Base-by-base conservation (phyloP, 2,329 filamentous ascomycete species). In the Aspergillus pseudoterreus region DNA sequence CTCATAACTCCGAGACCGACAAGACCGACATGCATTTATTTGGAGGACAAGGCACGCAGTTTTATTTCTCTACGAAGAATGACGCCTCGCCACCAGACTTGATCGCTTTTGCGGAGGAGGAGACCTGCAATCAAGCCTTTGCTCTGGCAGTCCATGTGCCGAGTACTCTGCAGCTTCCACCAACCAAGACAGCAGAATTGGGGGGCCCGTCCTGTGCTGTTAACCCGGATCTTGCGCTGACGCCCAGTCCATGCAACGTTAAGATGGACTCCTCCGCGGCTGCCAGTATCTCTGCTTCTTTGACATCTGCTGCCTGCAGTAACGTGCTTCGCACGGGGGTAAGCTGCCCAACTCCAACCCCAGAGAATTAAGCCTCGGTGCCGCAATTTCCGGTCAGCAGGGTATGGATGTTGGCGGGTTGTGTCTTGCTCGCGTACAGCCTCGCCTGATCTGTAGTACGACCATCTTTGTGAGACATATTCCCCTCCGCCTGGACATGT, bases 171-270 rank as follows among this genome's bases (percentile, higher is more conserved):
- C 32, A 27, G 15, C 21, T 38, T n/a, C 22, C 43, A 1, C 19
- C 49, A 6, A 19, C 22, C 10, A 10, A 35, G 35, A 32, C 47
- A 12, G 12, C 35, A 6, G 35, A 38, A n/a, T 35, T 38, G 47
- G 36, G 24, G 10, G 47, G 21, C 12, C 12, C 38, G 11, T 43
- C 36, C 30, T 49, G 47, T 22, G 41, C 38, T 6, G 17, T 53
- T 30, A 44, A 32, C 22, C 46, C 53, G 15, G 35, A 38, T 4
- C 6, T 22, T 22, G 15, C 12, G 21, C 44, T 48, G n/a, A 53
- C 51, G 11, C 36, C 48, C 43, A 45, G 45, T 32, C 51, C 54
- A 9, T 57, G 47, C 47, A 45, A 51, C n/a, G 49, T 27, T 11
- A 50, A 43, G 9, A 30, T 49, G 9, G 39, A 48, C 11, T 8